A percentile compares a stretch with the other conserved stretches of the same genome.
Conservation (phyloP, 371 early-diverging fungal species). For the Mucor saturninus region DNA sequence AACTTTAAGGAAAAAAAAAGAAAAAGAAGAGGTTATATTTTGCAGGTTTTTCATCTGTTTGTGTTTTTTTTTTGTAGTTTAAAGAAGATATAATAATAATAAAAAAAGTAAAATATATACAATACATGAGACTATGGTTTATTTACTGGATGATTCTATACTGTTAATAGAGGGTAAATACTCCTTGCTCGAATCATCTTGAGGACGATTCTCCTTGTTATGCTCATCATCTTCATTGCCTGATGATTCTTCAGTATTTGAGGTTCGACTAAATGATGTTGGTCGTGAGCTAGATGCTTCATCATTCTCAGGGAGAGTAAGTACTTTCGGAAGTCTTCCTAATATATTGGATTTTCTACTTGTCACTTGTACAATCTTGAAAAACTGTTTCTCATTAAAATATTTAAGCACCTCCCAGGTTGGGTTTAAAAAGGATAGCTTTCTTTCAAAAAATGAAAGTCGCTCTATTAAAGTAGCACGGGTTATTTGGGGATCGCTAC, state of each 20-base stretch:
- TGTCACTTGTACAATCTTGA: conserved; percentile 36
- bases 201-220: too few species aligned
- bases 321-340: conserved; percentile 24
- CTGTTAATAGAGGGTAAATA: too few species aligned
- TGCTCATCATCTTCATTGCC: neutral
- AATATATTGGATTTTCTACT: conserved; percentile 18
- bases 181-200: too few species aligned
- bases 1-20: neutral
- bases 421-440: conserved; percentile 37
- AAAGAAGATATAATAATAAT: neutral
- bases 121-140: too few species aligned
- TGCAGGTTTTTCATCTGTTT: neutral
- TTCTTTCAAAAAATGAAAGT: conserved; percentile 29
- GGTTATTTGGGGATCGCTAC: neutral
- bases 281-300: too few species aligned
- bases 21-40: neutral
- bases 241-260: too few species aligned
- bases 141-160: too few species aligned
- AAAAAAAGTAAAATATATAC: too few species aligned
- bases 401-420: conserved; percentile 42
- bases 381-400: conserved; percentile 43
- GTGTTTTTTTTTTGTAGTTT: too few species aligned
- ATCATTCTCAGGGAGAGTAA: conserved; percentile 1
- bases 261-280: too few species aligned
- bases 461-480: conserved; percentile 18